Percentiles rank a stretch among this genome's conserved stretches.
Evolutionary conservation across 2,329 filamentous ascomycete genomes (phyloP).

Genomic region (Myriosclerotinia scirpicola): DNA sequence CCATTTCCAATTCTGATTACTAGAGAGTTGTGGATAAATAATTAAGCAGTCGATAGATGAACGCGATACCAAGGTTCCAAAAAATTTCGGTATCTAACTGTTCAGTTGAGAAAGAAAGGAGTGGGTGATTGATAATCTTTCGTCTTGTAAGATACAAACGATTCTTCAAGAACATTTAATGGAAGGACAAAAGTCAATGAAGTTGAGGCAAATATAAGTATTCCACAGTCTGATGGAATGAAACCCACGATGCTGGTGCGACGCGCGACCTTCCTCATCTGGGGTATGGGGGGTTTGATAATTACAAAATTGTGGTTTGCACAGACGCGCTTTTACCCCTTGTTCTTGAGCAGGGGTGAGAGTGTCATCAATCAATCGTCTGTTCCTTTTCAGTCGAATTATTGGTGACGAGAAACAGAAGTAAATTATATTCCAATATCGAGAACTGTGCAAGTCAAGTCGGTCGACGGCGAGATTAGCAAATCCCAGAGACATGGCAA

Average conservation of each 20-base stretch:
- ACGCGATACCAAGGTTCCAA: slow-evolving; percentile 20
- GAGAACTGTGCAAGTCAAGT: too few species aligned
- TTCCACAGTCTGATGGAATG: neutral
- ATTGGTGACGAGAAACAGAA: neutral
- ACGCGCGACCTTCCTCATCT: slow-evolving; percentile 19
- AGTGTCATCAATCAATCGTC: neutral
- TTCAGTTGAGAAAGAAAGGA: neutral
- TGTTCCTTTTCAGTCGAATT: too few species aligned
- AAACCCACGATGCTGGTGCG: slow-evolving; percentile 14
- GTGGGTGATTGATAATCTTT: neutral
- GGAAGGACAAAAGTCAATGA: neutral
- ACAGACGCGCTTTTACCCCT: slow-evolving; percentile 1
- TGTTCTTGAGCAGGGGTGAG: neutral
- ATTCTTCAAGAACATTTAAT: neutral
- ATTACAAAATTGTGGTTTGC: slow-evolving; percentile 7
- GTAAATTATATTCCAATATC: too few species aligned
- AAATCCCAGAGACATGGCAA: too few species aligned
- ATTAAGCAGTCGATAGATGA: neutral
- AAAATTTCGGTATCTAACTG: slow-evolving; percentile 1
- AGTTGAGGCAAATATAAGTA: neutral
- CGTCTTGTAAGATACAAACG: neutral
- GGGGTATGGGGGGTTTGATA: neutral
- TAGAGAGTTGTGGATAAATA: neutral
- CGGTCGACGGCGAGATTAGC: too few species aligned
- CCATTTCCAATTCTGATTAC: slow-evolving; percentile 2